phyloP scores from a whole-genome alignment of 805 yeast genomes.

The Candida yuanshanica region DNA sequence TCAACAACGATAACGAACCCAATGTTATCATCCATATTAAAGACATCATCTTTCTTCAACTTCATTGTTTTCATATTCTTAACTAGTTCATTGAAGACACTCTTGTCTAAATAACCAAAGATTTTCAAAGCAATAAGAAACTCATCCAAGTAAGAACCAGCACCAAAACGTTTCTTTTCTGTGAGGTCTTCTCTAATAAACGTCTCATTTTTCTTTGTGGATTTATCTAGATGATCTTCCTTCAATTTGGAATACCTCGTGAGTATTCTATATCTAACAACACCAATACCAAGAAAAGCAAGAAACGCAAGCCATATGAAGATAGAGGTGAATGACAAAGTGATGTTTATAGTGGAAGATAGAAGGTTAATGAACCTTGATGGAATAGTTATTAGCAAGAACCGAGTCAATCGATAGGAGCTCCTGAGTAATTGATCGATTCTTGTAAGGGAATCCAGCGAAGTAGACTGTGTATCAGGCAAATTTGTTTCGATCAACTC shows the following conservation, averaged over 20 bases:
- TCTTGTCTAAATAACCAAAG: constrained; percentile 86
- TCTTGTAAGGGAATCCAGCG: too few relatives aligned
- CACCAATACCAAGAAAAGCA: constrained; percentile 1
- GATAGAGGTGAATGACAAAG: constrained; percentile 45
- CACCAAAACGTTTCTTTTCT: constrained; percentile 38
- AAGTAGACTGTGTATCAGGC: too few relatives aligned
- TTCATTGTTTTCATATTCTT: constrained; percentile 88
- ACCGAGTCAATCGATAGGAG: background rate
- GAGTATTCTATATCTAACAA: constrained; percentile 57
- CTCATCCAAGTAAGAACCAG: constrained; percentile 76
- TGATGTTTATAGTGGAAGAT: constrained; percentile 34
- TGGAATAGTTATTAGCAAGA: constrained; percentile 24
- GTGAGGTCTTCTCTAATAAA: constrained; percentile 30
- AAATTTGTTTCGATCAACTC: too few relatives aligned
- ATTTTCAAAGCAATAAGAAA: constrained; percentile 87
- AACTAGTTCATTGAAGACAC: constrained; percentile 89
- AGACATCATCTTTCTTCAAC: constrained; percentile 67
- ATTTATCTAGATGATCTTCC: constrained; percentile 7
- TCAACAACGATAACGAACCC: constrained; percentile 94
- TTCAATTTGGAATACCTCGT: constrained; percentile 51
- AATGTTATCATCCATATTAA: constrained; percentile 63
- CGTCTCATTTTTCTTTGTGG: constrained; percentile 1
- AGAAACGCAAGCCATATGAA: constrained; percentile 20
- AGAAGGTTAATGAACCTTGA: constrained; percentile 27
- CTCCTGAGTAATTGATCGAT: background rate